These are phyloP conservation scores for Tricholoma terreum DNA, from an alignment of 768 basidiomycete genomes.

Conservation along the genomic window DNA sequence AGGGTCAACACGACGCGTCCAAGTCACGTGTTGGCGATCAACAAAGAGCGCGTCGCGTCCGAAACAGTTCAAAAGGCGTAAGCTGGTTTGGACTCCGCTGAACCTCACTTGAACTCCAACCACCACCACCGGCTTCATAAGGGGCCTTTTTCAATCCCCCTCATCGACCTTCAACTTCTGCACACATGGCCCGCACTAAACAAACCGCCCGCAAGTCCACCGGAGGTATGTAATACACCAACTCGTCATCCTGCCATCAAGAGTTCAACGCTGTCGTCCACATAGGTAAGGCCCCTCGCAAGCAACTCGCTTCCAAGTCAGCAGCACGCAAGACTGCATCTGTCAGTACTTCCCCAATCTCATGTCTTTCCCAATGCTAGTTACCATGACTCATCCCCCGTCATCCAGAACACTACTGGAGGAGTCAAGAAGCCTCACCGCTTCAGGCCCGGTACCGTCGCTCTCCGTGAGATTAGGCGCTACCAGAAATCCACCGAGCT, in stretches of 20 bases:
- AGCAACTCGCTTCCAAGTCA: slow-evolving; percentile 57
- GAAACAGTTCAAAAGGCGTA: slow-evolving; percentile 25
- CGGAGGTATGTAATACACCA: slow-evolving; percentile 45
- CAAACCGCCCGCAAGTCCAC: slow-evolving; percentile 78
- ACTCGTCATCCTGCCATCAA: background rate
- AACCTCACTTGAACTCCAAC: slow-evolving; percentile 19
- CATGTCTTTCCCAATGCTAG: background rate
- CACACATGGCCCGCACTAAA: slow-evolving; percentile 68
- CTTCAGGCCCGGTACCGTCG: slow-evolving; percentile 77
- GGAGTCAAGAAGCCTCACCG: slow-evolving; percentile 84
- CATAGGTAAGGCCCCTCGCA: slow-evolving; percentile 57
- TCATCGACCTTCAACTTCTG: slow-evolving; percentile 5
- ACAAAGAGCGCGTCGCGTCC: slow-evolving; percentile 14
- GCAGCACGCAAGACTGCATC: slow-evolving; percentile 57
- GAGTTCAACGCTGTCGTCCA: background rate
- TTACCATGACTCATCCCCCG: background rate
- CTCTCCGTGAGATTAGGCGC: slow-evolving; percentile 70
- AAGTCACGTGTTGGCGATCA: slow-evolving; percentile 7
- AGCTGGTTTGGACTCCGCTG: slow-evolving; percentile 19
- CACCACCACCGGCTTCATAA: slow-evolving; percentile 19
- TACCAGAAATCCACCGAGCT: slow-evolving; percentile 65
- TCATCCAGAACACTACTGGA: slow-evolving; percentile 44
- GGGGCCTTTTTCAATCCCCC: background rate
- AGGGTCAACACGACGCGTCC: background rate
- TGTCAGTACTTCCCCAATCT: slow-evolving; percentile 23